Percentiles rank a stretch among this genome's conserved stretches.
These are phyloP conservation scores for Boeremia exigua DNA, from an alignment of 2,329 filamentous ascomycete genomes.

Conservation along the genomic window DNA sequence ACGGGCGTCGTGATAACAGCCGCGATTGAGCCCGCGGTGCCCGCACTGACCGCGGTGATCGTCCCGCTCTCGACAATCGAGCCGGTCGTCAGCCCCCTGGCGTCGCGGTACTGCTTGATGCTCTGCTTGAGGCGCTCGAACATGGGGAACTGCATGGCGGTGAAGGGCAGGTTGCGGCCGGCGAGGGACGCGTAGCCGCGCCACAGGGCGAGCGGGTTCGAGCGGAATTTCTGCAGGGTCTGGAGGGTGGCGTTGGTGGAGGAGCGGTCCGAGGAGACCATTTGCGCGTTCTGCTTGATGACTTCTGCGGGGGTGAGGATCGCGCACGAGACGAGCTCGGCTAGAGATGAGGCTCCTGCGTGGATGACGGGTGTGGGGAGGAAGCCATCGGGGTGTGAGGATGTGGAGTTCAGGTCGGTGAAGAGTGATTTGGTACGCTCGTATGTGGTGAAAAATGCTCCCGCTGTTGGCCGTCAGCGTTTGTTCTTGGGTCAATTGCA, in stretches of 20 bases:
- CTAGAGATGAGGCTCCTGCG: conserved; percentile 73
- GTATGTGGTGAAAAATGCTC: conserved; percentile 89
- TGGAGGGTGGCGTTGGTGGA: conserved; percentile 59
- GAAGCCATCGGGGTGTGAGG: conserved; percentile 41
- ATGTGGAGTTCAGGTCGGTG: conserved; percentile 53
- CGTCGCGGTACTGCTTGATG: conserved; percentile 57
- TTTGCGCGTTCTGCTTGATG: conserved; percentile 92
- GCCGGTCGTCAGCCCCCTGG: conserved; percentile 44
- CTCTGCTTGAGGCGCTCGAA: conserved; percentile 73
- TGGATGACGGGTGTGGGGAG: conserved; percentile 75
- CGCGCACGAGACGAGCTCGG: conserved; percentile 83
- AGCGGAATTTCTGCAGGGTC: conserved; percentile 63
- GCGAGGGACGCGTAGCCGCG: conserved; percentile 82
- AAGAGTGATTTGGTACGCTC: conserved; percentile 75
- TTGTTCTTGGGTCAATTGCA: background rate
- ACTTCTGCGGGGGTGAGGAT: conserved; percentile 90
- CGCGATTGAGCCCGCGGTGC: conserved; percentile 73
- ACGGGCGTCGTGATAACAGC: conserved; percentile 86
- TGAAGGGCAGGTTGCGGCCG: conserved; percentile 84
- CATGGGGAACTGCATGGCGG: conserved; percentile 85
- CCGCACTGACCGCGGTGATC: conserved; percentile 77
- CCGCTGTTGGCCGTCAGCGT: conserved; percentile 59
- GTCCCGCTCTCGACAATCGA: conserved; percentile 69
- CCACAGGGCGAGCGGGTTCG: conserved; percentile 63
- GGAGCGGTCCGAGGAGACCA: conserved; percentile 58